Conservation (phyloP, 2,329 filamentous ascomycete species). For the Sphaerulina musiva region DNA sequence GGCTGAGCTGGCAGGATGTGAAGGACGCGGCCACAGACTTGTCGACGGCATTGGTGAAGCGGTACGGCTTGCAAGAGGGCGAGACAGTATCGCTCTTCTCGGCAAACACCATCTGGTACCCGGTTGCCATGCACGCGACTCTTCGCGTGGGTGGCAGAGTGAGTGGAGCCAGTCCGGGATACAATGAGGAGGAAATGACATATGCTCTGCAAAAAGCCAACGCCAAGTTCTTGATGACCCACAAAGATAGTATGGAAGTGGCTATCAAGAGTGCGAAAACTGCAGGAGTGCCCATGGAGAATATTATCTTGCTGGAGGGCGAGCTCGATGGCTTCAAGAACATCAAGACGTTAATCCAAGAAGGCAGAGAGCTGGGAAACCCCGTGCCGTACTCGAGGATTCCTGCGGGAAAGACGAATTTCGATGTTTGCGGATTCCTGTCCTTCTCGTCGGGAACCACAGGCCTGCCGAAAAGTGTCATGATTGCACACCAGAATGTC, state of each 20-base stretch:
- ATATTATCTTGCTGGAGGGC: constrained; percentile 54
- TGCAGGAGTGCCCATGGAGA: constrained; percentile 48
- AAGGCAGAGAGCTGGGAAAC: constrained; percentile 36
- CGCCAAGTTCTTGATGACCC: constrained; percentile 54
- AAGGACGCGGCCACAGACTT: constrained; percentile 53
- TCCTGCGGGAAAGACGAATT: constrained; percentile 49
- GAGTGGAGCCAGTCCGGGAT: constrained; percentile 58
- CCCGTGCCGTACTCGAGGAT: constrained; percentile 48
- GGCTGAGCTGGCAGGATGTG: constrained; percentile 53
- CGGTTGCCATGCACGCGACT: constrained; percentile 55
- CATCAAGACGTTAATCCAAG: constrained; percentile 42
- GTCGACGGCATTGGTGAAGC: constrained; percentile 53
- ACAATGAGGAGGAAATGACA: constrained; percentile 62
- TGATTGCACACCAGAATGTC: constrained; percentile 50
- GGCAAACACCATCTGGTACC: constrained; percentile 62
- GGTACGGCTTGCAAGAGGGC: constrained; percentile 49
- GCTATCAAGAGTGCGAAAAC: constrained; percentile 49
- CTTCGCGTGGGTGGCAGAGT: constrained; percentile 52
- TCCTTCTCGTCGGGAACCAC: constrained; percentile 37
- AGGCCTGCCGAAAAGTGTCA: constrained; percentile 32
- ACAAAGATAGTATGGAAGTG: constrained; percentile 50
- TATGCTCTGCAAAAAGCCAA: constrained; percentile 55
- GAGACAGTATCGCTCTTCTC: constrained; percentile 57
- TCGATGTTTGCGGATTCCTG: constrained; percentile 50
- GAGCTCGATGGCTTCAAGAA: constrained; percentile 46